Evolutionary conservation across 306 rosid genomes (phyloP), one percentile per base, ranked within the genome.

Genomic region (Benincasa hispida): DNA sequence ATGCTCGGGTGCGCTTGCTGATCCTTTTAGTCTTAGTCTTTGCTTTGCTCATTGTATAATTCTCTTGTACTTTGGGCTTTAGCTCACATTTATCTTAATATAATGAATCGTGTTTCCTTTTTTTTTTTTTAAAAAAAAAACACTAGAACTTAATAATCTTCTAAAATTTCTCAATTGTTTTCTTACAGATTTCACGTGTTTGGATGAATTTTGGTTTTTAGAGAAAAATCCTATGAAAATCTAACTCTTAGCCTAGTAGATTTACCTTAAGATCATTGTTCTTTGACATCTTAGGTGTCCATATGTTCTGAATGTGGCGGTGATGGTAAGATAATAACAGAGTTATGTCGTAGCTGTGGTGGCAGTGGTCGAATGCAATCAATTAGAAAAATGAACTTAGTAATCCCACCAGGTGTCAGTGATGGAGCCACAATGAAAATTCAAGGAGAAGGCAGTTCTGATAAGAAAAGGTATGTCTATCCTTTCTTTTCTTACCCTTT

Each of bases 251-350:
- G 34, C 51, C 45, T 62, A 15, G 11, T 42, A 12, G 25, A 61
- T 50, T 77, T 66, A 13, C 39, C 41, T 37, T 56, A n/a, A 37
- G 25, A 17, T 70, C 22, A 14, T 47, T 70, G 39, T 18, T 69
- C 56, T 32, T 27, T 45, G 10, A 30, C 65, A 30, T 62, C 55
- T 62, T 67, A 94, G 98, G 96, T 90, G 34, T 90, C 95, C 63
- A 94, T 95, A 47, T 94, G 98, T 85, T 86, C 92, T 28, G 85
- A 85, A 75, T 94, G 98, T 80, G 83, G 87, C 34, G 98, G 98
- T 68, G 86, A 82, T 74, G 98, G 97, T 70, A 90, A 84, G 83
- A 81, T 82, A 82, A 79, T 92, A 83, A 87, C 91, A 54, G 92
- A 89, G 39, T 60, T 76, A 48, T 94, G 98, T 83, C 90, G 51